Evolutionary conservation across 441 rosid genomes (phyloP).

Genomic region (Adansonia grandidieri): DNA sequence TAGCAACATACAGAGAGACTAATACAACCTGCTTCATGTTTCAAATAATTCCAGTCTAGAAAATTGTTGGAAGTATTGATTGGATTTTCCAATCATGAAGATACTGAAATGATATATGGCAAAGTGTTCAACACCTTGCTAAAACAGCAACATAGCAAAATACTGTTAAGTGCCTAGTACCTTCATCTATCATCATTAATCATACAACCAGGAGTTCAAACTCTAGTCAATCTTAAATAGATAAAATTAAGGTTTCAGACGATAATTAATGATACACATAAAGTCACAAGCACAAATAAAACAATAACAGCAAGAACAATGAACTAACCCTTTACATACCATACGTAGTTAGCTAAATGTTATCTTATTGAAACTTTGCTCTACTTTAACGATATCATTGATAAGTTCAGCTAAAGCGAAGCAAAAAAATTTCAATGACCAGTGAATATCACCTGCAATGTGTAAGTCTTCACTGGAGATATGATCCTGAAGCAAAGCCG

Average conservation of each 20-base stretch:
- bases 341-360: slow-evolving; percentile 4
- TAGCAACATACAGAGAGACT: neutral
- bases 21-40: slow-evolving; percentile 4
- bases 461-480: slow-evolving; percentile 75
- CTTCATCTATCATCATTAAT: slow-evolving; percentile 1
- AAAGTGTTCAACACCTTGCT: slow-evolving; percentile 20
- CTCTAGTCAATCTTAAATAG: slow-evolving; percentile 18
- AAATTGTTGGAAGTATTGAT: slow-evolving; percentile 8
- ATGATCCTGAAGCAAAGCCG: slow-evolving; percentile 92
- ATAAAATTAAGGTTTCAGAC: slow-evolving; percentile 13
- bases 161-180: slow-evolving; percentile 1
- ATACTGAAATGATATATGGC: slow-evolving; percentile 15
- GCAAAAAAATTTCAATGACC: neutral
- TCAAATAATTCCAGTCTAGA: neutral
- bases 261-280: neutral
- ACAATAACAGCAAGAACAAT: slow-evolving; percentile 4
- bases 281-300: slow-evolving; percentile 19
- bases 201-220: neutral
- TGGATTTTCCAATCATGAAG: slow-evolving; percentile 8
- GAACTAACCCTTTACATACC: neutral
- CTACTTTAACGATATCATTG: slow-evolving; percentile 9
- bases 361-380: neutral
- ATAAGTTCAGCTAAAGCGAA: slow-evolving; percentile 14
- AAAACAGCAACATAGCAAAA: slow-evolving; percentile 11
- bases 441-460: slow-evolving; percentile 71